Evolutionary conservation across 2,329 filamentous ascomycete genomes (phyloP), one percentile per base, ranked within the genome.

Genomic region (Penicillium sp.): DNA sequence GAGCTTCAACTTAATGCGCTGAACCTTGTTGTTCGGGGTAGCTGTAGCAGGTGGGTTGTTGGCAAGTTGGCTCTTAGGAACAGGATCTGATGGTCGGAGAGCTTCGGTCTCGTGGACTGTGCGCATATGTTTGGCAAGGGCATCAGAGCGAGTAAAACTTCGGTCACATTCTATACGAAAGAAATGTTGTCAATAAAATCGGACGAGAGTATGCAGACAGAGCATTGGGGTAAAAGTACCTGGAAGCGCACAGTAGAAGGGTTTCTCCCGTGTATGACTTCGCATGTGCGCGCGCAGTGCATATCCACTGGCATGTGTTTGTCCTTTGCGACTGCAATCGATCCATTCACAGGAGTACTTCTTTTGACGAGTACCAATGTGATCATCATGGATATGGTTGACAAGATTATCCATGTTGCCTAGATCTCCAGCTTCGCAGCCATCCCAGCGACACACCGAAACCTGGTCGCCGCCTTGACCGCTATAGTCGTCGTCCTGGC

Each of bases 341-440:
- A 83, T 85, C 94, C 94, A 99, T 75, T 97, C 93, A 75, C 94
- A 99, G n/a, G 90, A 91, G 71, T 97, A 97, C 73, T 94, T 96
- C 76, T 96, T 96, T 76, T 94, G 90, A 55, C 92, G 85, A 60
- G 87, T 90, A 68, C 94, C 91, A 67, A 97, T 96, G 74, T 99
- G 94, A 58, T 93, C 90, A 67, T 91, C 88, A 74, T 97, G 93
- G 59, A 94, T 89, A 68, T 94, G 89, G 64, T 89, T 83, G 43
- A 94, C 89, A 45, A 94, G 74, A 61, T 79, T 84, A 72, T 94
- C 89, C 89, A 93, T 93, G 68, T 92, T 89, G 16, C 84, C 81
- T 62, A 90, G 74, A 66, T 92, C 88, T 40, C 86, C 87, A 3
- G 80, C 84, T 42, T 79, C 77, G 68, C 89, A 94, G 57, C 85